These are phyloP conservation scores for Kregervanrija delftensis DNA, from an alignment of 805 yeast genomes.

Conservation along the genomic window DNA sequence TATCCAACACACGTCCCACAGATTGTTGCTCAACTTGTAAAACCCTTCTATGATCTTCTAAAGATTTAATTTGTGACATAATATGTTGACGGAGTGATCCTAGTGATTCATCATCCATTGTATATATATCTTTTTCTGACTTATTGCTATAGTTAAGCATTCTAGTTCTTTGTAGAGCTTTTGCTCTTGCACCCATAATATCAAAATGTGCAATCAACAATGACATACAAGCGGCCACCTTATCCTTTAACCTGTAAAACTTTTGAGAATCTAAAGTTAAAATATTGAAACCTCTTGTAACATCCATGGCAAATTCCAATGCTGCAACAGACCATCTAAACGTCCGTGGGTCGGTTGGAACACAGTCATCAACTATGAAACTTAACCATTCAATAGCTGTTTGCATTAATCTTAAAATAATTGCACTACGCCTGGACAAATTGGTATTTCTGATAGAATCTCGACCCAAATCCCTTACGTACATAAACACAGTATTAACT, in stretches of 20 bases:
- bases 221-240: slow-evolving; percentile 93
- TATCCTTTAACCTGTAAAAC: slow-evolving; percentile 61
- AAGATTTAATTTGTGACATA: slow-evolving; percentile 52
- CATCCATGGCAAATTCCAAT: slow-evolving; percentile 90
- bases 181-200: slow-evolving; percentile 95
- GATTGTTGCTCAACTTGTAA: slow-evolving; percentile 38
- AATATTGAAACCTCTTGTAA: slow-evolving; percentile 86
- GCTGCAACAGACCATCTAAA: slow-evolving; percentile 97
- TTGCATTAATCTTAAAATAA: slow-evolving; percentile 66
- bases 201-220: slow-evolving; percentile 91
- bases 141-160: slow-evolving; percentile 47
- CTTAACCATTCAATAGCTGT: slow-evolving; percentile 86
- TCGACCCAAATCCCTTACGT: slow-evolving; percentile 76
- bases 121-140: slow-evolving; percentile 43
- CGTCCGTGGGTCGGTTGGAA: slow-evolving; percentile 83
- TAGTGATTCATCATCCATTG: slow-evolving; percentile 46
- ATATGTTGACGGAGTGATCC: slow-evolving; percentile 60
- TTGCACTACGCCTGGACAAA: slow-evolving; percentile 49
- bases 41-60: slow-evolving; percentile 52
- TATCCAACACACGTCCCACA: slow-evolving; percentile 87
- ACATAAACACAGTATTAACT: slow-evolving; percentile 65
- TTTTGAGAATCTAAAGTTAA: slow-evolving; percentile 72
- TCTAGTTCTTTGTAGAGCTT: slow-evolving; percentile 53
- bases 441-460: slow-evolving; percentile 62
- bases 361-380: slow-evolving; percentile 90